Evolutionary conservation across 2,329 filamentous ascomycete species (phyloP), one percentile per base, ranked within the genome.

Genomic region (Apiospora rasikravindrae): DNA sequence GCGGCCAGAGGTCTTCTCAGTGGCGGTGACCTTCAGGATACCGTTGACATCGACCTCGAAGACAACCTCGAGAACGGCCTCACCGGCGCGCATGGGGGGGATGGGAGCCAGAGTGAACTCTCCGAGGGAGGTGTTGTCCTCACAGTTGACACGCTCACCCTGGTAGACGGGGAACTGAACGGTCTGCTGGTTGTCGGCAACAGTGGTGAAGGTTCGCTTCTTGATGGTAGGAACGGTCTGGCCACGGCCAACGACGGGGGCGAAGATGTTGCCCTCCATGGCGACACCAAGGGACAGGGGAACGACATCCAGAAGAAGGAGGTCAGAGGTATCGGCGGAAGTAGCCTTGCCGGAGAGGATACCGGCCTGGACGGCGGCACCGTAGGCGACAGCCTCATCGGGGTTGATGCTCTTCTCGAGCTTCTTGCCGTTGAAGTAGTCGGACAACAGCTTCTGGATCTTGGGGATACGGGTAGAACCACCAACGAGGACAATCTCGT

Each of bases 341-440:
- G 94, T 96, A 79, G 96, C 96, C 92, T 98, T 98, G 84, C 96
- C 96, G 73, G 96, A 98, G 77, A 99, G 92, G 84, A 99, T 98
- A 91, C 95, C 96, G 78, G 96, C 96, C 89, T 99, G 96, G 75
- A 99, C 96, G 80, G 96, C 96, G 77, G 96, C 96, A 92, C 96
- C 96, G 87, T 98, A 98, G 80, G 96, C 96, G 81, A 99, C 96
- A 79, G 96, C 96, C 90, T 99, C 96, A 83, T 99, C 96, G 81
- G 96, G 96, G 91, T 99, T 99, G 89, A 98, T 98, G 89, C 94
- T 96, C 90, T 98, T 98, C 91, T 98, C 96, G 78, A 98, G 94
- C 93, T 99, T 98, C 94, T 99, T 99, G 87, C 95, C 95, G 84
- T 97, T 94, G 88, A 99, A 99, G 91, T 95, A 98, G 87, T 99